Conservation (phyloP, 306 rosid genomes). For the Carpinus fangiana region DNA sequence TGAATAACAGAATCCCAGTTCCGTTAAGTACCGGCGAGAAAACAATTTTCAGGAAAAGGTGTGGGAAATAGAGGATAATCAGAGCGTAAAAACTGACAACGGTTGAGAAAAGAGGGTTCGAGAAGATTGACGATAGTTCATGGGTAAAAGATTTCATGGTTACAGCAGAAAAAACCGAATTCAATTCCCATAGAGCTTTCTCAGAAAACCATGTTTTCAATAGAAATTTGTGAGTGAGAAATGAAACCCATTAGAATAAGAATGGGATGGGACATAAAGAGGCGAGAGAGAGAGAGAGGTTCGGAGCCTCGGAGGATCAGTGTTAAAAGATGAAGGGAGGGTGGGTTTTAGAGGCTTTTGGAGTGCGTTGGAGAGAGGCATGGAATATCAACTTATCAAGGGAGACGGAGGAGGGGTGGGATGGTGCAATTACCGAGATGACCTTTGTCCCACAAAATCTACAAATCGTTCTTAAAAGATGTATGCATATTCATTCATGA, state of each 20-base stretch:
- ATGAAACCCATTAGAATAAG: constrained; percentile 35
- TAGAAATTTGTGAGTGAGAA: constrained; percentile 20
- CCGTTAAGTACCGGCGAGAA: constrained; percentile 61
- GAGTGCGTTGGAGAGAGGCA: constrained; percentile 36
- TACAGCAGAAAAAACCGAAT: constrained; percentile 21
- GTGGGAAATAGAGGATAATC: constrained; percentile 60
- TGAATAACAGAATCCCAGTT: constrained; percentile 47
- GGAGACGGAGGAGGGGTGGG: background rate
- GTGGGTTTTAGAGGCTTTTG: constrained; percentile 24
- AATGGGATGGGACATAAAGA: constrained; percentile 33
- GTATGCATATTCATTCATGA: constrained; percentile 28
- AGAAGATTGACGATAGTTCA: constrained; percentile 34
- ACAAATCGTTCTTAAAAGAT: constrained; percentile 53
- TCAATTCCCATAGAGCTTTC: constrained; percentile 25
- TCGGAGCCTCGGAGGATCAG: too few species aligned
- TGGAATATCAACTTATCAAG: constrained; percentile 43
- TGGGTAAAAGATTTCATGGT: constrained; percentile 33
- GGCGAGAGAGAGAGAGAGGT: constrained; percentile 4
- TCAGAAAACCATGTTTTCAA: constrained; percentile 11
- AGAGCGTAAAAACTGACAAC: constrained; percentile 54
- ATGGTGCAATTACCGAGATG: constrained; percentile 45
- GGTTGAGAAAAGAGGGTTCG: constrained; percentile 69
- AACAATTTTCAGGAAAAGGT: constrained; percentile 39
- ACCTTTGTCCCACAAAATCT: constrained; percentile 36
- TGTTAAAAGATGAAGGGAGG: background rate